Base-by-base conservation (phyloP, 192 early-diverging fungal genomes). In the Spizellomyces punctatus region DNA sequence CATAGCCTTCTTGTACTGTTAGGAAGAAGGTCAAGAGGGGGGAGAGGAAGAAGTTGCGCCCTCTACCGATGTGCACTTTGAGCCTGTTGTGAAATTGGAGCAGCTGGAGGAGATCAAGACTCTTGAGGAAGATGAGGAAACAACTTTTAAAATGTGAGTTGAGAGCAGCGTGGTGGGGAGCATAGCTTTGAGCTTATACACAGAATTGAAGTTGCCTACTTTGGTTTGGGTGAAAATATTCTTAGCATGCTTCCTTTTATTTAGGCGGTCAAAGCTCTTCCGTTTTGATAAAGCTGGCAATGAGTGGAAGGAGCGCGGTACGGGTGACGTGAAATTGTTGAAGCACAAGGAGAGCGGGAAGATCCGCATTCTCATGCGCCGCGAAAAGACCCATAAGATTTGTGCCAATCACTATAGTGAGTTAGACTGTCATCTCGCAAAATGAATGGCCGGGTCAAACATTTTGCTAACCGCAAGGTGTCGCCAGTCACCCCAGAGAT, bases 261-360 rank as follows among this genome's bases (percentile, higher is more conserved):
- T 14, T 78, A 94, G 95, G 93, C 88, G 95, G 72, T 89, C 93
- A 67, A 98, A 98, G 90, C 89, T 99, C 62, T 99, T 95, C 92
- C 92, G 97, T 72, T 99, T 95, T 80, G 94, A 97, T 78, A 91
- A 95, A 72, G 84, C 83, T 44, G 78, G 66, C 72, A 94, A 92
- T 60, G 97, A 99, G 82, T 99, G 97, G 97, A 99, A 99, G 86
- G 97, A 99, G 86, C 94, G 97, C 69, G 96, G 97, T 42, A 98
- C 95, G 27, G 97, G 97, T 66, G 97, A 99, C 75, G 91, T 98
- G 46, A 96, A 95, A 83, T 87, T 99, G 56, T 81, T 99, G 74
- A 88, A 93, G 82, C 96, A 99, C 89, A 94, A 95, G 86, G 83
- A 87, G 59, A 84, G 87, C 71, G 85, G 85, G 64, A 95, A 95